Evolutionary conservation across 257 asterid species (phyloP).

Genomic region (Solanum sejunctum): DNA sequence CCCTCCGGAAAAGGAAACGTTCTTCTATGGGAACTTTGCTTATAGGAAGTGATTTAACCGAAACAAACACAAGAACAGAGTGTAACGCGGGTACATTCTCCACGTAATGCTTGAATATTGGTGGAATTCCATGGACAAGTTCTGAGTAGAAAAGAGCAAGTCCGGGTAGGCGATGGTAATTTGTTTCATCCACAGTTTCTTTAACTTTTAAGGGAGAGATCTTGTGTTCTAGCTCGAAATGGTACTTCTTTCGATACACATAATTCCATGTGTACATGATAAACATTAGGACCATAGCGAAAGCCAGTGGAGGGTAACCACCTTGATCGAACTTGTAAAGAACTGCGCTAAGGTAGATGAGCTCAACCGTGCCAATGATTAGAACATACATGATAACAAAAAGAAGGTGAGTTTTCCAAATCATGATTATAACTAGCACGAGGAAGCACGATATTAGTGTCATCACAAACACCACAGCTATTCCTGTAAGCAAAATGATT

Average conservation of each 20-base stretch:
- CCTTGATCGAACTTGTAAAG: slow-evolving; percentile 46
- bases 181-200: slow-evolving; percentile 5
- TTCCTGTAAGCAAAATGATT: slow-evolving; percentile 17
- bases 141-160: slow-evolving; percentile 50
- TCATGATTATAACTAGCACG: slow-evolving; percentile 39
- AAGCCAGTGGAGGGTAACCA: slow-evolving; percentile 39
- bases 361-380: slow-evolving; percentile 26
- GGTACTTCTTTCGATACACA: slow-evolving; percentile 30
- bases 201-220: slow-evolving; percentile 21
- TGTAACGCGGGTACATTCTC: slow-evolving; percentile 41
- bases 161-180: slow-evolving; percentile 24
- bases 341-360: slow-evolving; percentile 31
- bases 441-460: slow-evolving; percentile 31
- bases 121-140: slow-evolving; percentile 59
- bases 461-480: slow-evolving; percentile 56
- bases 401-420: slow-evolving; percentile 46
- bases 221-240: slow-evolving; percentile 40
- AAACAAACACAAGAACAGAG: slow-evolving; percentile 35
- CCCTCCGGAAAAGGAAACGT: slow-evolving; percentile 37
- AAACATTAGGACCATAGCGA: slow-evolving; percentile 26
- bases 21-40: slow-evolving; percentile 40
- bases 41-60: slow-evolving; percentile 39
- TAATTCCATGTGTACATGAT: slow-evolving; percentile 42
- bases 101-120: slow-evolving; percentile 45
- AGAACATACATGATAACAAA: slow-evolving; percentile 12